phyloP scores from a whole-genome alignment of 73 alveolate genomes.

The Tetrahymena elliotti region DNA sequence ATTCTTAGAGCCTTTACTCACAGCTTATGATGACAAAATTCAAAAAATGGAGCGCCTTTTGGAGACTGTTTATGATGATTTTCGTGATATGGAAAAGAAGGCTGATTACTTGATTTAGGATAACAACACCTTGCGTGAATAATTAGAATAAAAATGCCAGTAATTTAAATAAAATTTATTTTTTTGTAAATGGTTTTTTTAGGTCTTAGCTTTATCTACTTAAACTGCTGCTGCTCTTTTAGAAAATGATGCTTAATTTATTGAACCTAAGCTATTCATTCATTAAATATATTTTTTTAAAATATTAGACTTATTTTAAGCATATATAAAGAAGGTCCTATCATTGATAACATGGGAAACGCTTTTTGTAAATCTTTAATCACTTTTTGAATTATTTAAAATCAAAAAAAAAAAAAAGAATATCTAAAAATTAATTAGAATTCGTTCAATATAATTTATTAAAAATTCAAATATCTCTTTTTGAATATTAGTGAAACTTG shows the following conservation, averaged over 20 bases:
- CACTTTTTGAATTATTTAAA: not conserved
- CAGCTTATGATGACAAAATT: not conserved
- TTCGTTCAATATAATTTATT: not conserved
- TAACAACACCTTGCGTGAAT: not conserved
- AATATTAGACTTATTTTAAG: not conserved
- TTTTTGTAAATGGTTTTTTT: not conserved
- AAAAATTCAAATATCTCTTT: not conserved
- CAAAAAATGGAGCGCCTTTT: not conserved
- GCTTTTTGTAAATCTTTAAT: not conserved
- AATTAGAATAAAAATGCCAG: not conserved
- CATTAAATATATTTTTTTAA: not conserved
- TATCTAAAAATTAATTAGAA: not conserved
- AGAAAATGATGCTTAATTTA: no score
- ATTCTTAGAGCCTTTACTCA: not conserved
- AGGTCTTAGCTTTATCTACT: not conserved
- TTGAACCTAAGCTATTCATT: not conserved
- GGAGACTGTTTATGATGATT: not conserved
- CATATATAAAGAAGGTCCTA: not conserved
- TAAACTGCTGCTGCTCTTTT: no score
- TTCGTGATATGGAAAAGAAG: constrained; percentile 1
- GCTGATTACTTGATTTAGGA: not conserved
- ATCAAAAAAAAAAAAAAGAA: not conserved
- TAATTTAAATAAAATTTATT: not conserved
- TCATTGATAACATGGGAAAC: not conserved
- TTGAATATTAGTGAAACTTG: not conserved